Evolutionary conservation across 495 filamentous ascomycete species (phyloP).

Genomic region (Apodospora peruviana): DNA sequence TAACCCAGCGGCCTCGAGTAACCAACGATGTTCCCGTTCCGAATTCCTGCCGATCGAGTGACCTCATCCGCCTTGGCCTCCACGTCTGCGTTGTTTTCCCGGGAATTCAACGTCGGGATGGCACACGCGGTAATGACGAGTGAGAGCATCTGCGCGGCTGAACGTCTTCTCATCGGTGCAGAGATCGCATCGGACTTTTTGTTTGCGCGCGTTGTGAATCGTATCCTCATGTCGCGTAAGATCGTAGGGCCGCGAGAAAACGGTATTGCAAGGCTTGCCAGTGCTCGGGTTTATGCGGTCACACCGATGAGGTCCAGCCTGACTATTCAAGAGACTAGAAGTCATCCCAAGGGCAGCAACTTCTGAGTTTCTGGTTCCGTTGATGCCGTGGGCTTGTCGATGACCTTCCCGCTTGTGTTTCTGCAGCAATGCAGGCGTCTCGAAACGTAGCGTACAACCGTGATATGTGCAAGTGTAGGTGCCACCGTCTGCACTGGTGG

Average conservation of each 20-base stretch:
- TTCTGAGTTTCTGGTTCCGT: conserved; percentile 16
- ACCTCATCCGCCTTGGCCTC: conserved; percentile 23
- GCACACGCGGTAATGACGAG: conserved; percentile 86
- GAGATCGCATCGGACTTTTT: conserved; percentile 89
- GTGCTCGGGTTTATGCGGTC: conserved; percentile 92
- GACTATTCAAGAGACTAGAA: conserved; percentile 21
- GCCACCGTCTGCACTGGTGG: conserved; percentile 69
- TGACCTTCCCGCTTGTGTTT: conserved; percentile 95
- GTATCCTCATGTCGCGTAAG: conserved; percentile 96
- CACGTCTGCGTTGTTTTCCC: conserved; percentile 53
- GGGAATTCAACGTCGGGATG: conserved; percentile 81
- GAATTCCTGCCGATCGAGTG: neutral
- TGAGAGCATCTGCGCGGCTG: conserved; percentile 83
- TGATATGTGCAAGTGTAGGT: conserved; percentile 96
- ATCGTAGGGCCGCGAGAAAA: conserved; percentile 97
- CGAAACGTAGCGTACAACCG: conserved; percentile 82
- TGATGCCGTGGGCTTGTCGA: conserved; percentile 52
- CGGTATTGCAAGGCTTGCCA: conserved; percentile 89
- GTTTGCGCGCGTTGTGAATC: conserved; percentile 90
- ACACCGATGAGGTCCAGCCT: conserved; percentile 38
- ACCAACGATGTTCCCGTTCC: neutral
- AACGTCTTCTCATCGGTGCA: conserved; percentile 97
- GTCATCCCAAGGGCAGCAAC: conserved; percentile 13
- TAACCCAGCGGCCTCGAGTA: too few relatives aligned
- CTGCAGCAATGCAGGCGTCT: conserved; percentile 77